phyloP scores from a whole-genome alignment of 2,329 filamentous ascomycete genomes.

The Aspergillus novoparasiticus region DNA sequence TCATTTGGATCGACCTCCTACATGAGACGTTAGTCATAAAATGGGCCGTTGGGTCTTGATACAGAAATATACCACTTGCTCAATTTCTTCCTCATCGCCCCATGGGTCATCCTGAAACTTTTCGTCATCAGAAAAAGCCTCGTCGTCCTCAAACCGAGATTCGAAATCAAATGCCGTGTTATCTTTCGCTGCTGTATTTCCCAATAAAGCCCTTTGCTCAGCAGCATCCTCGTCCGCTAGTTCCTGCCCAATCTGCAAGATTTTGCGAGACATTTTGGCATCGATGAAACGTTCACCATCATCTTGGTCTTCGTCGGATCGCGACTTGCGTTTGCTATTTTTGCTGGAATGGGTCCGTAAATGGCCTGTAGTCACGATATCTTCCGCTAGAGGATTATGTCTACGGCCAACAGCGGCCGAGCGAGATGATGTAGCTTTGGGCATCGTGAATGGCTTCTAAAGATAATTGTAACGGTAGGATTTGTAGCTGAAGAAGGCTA shows the following conservation, averaged over 20 bases:
- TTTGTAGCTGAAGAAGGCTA: not conserved
- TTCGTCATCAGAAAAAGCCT: conserved; percentile 52
- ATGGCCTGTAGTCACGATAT: conserved; percentile 71
- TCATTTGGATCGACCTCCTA: conserved; percentile 86
- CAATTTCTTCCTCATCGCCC: conserved; percentile 74
- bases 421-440: conserved; percentile 69
- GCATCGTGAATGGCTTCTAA: conserved; percentile 59
- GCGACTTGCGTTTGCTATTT: conserved; percentile 67
- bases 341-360: conserved; percentile 72
- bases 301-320: conserved; percentile 56
- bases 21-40: conserved; percentile 3
- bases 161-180: conserved; percentile 79
- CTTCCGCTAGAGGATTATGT: conserved; percentile 90
- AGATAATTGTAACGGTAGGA: not conserved
- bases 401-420: conserved; percentile 62
- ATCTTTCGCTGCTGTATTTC: conserved; percentile 46
- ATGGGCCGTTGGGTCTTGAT: not conserved
- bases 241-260: conserved; percentile 86
- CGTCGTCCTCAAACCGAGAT: conserved; percentile 66
- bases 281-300: conserved; percentile 76
- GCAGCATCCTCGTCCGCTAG: conserved; percentile 78
- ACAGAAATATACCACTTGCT: conserved; percentile 41
- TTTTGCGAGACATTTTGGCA: conserved; percentile 83
- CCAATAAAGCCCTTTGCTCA: conserved; percentile 42
- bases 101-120: conserved; percentile 66